Base-by-base conservation (phyloP, 2,329 filamentous ascomycete species). In the Pezicula neosporulosa region DNA sequence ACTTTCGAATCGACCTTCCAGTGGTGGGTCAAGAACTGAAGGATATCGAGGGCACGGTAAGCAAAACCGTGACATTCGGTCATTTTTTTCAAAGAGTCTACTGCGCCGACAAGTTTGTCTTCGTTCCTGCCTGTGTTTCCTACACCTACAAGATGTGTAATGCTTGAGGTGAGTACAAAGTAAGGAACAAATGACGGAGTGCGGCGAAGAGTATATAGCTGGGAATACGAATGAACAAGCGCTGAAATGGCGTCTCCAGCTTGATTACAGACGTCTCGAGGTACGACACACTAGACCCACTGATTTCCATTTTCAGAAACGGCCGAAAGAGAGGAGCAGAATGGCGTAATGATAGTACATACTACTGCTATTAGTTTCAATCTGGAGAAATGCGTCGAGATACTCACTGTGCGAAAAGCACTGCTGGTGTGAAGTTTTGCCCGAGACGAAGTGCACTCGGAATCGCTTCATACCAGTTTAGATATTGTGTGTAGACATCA, bases 291-390 rank as follows among this genome's bases (percentile, higher is more conserved):
- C 54, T 43, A 0, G 63, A 64, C 2, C 56, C 58, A 4, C 55
- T 44, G 6, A 67, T 56, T 12, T 57, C 39, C 10, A 66, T 54
- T 44, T 63, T 65, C 42, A 65, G 60, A 36, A 90, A 75, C 0
- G 87, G 87, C 6, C 87, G 77, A 64, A 90, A 90, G 1, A 90
- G 1, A 91, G 77, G n/a, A 89, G 77, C 0, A 87, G 67, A n/a
- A 86, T 85, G 28, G 82, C 79, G 55, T 84, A 85, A 61, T 88
- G 80, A 62, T 87, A 87, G 56, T 87, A 83, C 83, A 88, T 85
- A 65, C 82, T 85, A 52, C 6, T 12, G 9, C 7, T 44, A 45
- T 9, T 2, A 16, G 16, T 18, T 24, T 6, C n/a, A 19, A 38
- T 7, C 36, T 33, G 13, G 6, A 21, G 21, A 30, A 24, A 15